Evolutionary conservation across 306 rosid species (phyloP).

Genomic region (Purshia tridentata): DNA sequence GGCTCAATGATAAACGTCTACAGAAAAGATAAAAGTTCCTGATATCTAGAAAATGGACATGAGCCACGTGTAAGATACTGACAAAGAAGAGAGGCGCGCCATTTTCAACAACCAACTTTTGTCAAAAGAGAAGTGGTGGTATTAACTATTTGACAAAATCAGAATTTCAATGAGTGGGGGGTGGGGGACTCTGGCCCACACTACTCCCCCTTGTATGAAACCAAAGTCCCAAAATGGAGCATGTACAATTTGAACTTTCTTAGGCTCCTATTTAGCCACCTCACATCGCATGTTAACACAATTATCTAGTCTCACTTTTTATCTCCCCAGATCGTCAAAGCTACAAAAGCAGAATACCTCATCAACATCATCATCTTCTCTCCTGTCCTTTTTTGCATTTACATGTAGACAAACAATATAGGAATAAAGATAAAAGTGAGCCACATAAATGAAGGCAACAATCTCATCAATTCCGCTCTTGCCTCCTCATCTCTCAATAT

Average conservation of each 20-base stretch:
- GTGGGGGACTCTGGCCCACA: slow-evolving; percentile 25
- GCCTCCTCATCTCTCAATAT: not conserved
- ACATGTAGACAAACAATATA: slow-evolving; percentile 9
- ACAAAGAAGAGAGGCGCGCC: slow-evolving; percentile 34
- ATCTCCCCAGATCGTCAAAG: not conserved
- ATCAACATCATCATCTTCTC: not conserved
- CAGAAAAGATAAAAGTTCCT: slow-evolving; percentile 15
- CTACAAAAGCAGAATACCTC: not conserved
- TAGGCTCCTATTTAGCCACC: slow-evolving; percentile 26
- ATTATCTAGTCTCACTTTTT: not conserved
- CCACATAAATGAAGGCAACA: slow-evolving; percentile 13
- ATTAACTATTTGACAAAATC: slow-evolving; percentile 13
- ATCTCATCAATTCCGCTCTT: not conserved
- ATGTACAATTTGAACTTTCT: slow-evolving; percentile 28
- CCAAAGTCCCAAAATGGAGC: slow-evolving; percentile 25
- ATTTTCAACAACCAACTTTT: slow-evolving; percentile 38
- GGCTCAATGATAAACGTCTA: not conserved
- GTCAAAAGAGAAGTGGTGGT: slow-evolving; percentile 22
- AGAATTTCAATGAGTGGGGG: slow-evolving; percentile 11
- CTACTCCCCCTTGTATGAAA: slow-evolving; percentile 5
- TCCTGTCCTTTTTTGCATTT: not conserved
- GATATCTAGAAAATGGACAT: slow-evolving; percentile 14
- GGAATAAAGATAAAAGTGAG: slow-evolving; percentile 13
- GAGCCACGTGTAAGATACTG: slow-evolving; percentile 42
- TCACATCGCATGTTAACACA: slow-evolving; percentile 6